phyloP scores from a whole-genome alignment of 768 basidiomycete genomes.

The Suillus ampliporus region DNA sequence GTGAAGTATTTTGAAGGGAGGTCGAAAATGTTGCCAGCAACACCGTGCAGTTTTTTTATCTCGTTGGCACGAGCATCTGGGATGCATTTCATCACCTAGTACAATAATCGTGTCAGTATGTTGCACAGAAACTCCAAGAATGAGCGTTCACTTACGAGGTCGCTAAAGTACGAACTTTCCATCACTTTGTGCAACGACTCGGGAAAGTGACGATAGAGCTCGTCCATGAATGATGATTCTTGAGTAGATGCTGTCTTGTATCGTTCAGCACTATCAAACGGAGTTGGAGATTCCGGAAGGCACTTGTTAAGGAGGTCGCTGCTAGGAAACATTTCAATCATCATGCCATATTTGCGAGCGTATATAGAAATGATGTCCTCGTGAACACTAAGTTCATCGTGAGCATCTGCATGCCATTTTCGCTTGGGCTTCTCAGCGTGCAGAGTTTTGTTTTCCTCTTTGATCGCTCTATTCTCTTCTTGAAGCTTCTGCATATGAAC shows the following conservation, averaged over 20 bases:
- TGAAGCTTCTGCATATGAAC: not conserved
- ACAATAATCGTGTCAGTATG: not conserved
- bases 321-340: too few relatives aligned
- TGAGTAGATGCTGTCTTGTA: constrained; percentile 5
- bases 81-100: constrained; percentile 4
- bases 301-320: too few relatives aligned
- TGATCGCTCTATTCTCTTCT: constrained; percentile 2
- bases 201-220: constrained; percentile 6
- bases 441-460: constrained; percentile 1
- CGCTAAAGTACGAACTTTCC: constrained; percentile 3
- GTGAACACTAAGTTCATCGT: too few relatives aligned
- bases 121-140: constrained; percentile 1
- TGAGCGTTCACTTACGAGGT: constrained; percentile 6
- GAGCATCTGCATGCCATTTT: too few relatives aligned
- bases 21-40: constrained; percentile 4
- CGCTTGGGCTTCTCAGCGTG: constrained; percentile 3
- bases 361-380: too few relatives aligned
- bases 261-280: not conserved
- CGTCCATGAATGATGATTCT: constrained; percentile 1
- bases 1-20: constrained; percentile 8
- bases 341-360: too few relatives aligned
- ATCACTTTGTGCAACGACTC: not conserved
- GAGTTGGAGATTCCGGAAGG: not conserved
- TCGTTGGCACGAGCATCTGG: not conserved
- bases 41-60: constrained; percentile 1